Conservation (phyloP, 1,139 yeast genomes). For the Eremothecium sinecaudum region DNA sequence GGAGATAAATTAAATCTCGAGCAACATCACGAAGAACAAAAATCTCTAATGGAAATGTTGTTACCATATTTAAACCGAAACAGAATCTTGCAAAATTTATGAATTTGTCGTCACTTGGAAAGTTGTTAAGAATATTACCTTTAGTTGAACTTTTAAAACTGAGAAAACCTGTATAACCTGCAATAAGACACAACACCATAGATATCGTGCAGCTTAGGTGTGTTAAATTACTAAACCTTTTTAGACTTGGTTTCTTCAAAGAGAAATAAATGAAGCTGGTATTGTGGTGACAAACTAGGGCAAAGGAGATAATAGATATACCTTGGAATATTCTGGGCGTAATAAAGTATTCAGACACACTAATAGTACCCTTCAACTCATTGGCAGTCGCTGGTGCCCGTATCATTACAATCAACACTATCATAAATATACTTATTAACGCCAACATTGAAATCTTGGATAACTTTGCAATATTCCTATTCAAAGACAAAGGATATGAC, state of each 20-base stretch:
- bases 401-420: slow-evolving; percentile 61
- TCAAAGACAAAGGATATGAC: slow-evolving; percentile 75
- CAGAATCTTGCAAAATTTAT: slow-evolving; percentile 83
- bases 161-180: slow-evolving; percentile 74
- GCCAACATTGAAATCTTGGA: slow-evolving; percentile 89
- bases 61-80: slow-evolving; percentile 88
- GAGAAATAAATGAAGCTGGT: slow-evolving; percentile 85
- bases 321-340: slow-evolving; percentile 74
- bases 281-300: slow-evolving; percentile 91
- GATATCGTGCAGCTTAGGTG: slow-evolving; percentile 79
- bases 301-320: slow-evolving; percentile 82
- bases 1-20: slow-evolving; percentile 46
- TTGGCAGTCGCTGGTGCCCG: slow-evolving; percentile 59
- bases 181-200: slow-evolving; percentile 64
- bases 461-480: slow-evolving; percentile 70
- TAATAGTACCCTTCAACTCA: slow-evolving; percentile 40
- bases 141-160: slow-evolving; percentile 70
- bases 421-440: slow-evolving; percentile 69
- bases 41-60: slow-evolving; percentile 84
- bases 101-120: slow-evolving; percentile 60
- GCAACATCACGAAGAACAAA: slow-evolving; percentile 84
- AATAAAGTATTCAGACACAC: slow-evolving; percentile 43
- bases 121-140: slow-evolving; percentile 82
- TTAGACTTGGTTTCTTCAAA: slow-evolving; percentile 62
- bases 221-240: slow-evolving; percentile 64